Percentiles rank a stretch among this genome's conserved stretches.
These are phyloP conservation scores for Rhodotorula babjevae DNA, from an alignment of 768 basidiomycete genomes.

Conservation along the genomic window DNA sequence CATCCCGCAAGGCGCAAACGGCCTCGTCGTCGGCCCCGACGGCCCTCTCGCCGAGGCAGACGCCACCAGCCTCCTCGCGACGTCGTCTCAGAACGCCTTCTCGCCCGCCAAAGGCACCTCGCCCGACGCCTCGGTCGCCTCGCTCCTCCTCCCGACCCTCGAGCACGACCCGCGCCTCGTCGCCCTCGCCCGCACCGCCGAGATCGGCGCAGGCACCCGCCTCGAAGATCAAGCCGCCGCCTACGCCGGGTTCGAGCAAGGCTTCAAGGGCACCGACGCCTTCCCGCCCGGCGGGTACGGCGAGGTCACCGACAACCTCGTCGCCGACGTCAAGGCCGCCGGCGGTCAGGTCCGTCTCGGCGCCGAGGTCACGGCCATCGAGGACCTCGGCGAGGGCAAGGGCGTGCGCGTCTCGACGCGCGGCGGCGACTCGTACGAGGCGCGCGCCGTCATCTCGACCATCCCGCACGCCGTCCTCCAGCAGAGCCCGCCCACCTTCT, in stretches of 20 bases:
- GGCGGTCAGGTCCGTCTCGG: conserved; percentile 19
- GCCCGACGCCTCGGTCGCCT: conserved; percentile 16
- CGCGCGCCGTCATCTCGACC: conserved; percentile 29
- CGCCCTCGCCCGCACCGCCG: conserved; percentile 30
- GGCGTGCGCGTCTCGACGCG: conserved; percentile 15
- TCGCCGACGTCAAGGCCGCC: conserved; percentile 4
- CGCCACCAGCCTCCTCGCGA: conserved; percentile 14
- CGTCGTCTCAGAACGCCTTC: conserved; percentile 23
- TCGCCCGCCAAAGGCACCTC: background rate
- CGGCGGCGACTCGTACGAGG: background rate
- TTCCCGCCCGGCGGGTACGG: conserved; percentile 33
- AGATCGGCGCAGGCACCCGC: conserved; percentile 32
- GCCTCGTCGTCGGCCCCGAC: conserved; percentile 20
- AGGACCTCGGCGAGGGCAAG: conserved; percentile 7
- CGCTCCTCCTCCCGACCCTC: conserved; percentile 18
- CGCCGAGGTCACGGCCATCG: conserved; percentile 11
- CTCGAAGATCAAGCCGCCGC: conserved; percentile 25
- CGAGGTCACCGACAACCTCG: conserved; percentile 14
- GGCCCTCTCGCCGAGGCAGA: conserved; percentile 20
- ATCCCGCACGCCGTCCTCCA: conserved; percentile 44
- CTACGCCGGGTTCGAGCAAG: conserved; percentile 23
- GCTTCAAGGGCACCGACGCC: conserved; percentile 23
- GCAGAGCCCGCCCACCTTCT: conserved; percentile 28
- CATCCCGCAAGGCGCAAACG: conserved; percentile 19
- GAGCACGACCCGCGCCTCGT: conserved; percentile 11